phyloP scores from a whole-genome alignment of 2,329 filamentous ascomycete genomes.

The Trichophaea hybrida region DNA sequence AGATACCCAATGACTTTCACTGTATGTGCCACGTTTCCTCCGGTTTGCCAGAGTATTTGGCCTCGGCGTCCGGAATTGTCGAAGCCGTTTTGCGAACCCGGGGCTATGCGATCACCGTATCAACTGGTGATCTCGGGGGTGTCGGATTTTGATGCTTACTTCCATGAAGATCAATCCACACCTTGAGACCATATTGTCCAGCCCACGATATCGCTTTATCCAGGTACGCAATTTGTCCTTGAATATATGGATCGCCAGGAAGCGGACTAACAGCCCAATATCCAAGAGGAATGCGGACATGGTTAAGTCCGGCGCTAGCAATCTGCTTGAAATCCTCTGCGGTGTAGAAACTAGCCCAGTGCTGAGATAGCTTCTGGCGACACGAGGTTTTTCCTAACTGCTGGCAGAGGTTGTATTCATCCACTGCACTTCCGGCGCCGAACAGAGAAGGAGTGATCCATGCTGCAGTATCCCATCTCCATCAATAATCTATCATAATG shows the following conservation, averaged over 20 bases:
- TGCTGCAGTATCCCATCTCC: conserved; percentile 21
- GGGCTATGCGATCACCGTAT: conserved; percentile 9
- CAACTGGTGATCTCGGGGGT: not conserved
- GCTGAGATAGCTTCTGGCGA: conserved; percentile 35
- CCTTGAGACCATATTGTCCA: conserved; percentile 42
- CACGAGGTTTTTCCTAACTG: conserved; percentile 39
- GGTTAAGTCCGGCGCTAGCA: conserved; percentile 43
- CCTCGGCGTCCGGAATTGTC: conserved; percentile 45
- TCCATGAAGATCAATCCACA: conserved; percentile 55
- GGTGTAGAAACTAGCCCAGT: conserved; percentile 46
- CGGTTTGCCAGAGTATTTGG: conserved; percentile 34
- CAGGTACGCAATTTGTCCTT: conserved; percentile 45
- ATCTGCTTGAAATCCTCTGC: conserved; percentile 43
- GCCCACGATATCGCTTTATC: conserved; percentile 48
- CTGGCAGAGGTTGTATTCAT: conserved; percentile 43
- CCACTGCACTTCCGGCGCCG: conserved; percentile 36
- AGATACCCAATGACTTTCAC: conserved; percentile 44
- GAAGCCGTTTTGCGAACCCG: conserved; percentile 35
- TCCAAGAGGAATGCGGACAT: conserved; percentile 50
- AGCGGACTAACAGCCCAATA: conserved; percentile 47
- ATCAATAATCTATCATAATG: conserved; percentile 12
- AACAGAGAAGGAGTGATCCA: conserved; percentile 48
- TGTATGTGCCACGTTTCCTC: conserved; percentile 37
- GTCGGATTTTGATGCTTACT: conserved; percentile 33
- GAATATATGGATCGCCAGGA: conserved; percentile 45